phyloP scores from a whole-genome alignment of 2,329 filamentous ascomycete species.

The Magnaporthales sp. region DNA sequence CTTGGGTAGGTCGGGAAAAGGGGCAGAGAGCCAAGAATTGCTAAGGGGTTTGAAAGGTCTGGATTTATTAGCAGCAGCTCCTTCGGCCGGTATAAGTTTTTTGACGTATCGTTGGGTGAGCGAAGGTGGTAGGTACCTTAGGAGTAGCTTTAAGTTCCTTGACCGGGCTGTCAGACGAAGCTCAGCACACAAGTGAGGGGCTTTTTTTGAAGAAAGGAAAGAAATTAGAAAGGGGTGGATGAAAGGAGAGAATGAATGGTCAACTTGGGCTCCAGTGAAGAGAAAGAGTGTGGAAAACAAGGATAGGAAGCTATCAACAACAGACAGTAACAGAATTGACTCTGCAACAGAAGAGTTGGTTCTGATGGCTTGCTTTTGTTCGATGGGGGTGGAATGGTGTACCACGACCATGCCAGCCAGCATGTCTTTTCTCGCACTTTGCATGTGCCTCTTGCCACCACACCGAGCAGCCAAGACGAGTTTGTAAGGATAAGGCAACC shows the following conservation, averaged over 20 bases:
- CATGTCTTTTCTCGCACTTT: neutral
- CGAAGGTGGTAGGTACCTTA: neutral
- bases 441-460: neutral
- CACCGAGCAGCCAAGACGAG: neutral
- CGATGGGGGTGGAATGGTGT: neutral
- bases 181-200: neutral
- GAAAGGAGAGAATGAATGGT: neutral
- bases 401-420: neutral
- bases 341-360: neutral
- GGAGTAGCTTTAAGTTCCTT: neutral
- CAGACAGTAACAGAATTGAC: neutral
- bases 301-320: neutral
- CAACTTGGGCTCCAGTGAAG: neutral
- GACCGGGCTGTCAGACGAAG: neutral
- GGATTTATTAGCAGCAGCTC: neutral
- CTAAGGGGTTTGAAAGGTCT: neutral
- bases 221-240: no score
- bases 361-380: neutral
- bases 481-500: neutral
- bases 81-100: neutral
- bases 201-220: neutral
- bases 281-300: neutral
- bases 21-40: neutral
- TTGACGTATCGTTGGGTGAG: neutral
- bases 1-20: neutral